Evolutionary conservation across 1,139 yeast genomes (phyloP).

Genomic region (Pichia sp.): DNA sequence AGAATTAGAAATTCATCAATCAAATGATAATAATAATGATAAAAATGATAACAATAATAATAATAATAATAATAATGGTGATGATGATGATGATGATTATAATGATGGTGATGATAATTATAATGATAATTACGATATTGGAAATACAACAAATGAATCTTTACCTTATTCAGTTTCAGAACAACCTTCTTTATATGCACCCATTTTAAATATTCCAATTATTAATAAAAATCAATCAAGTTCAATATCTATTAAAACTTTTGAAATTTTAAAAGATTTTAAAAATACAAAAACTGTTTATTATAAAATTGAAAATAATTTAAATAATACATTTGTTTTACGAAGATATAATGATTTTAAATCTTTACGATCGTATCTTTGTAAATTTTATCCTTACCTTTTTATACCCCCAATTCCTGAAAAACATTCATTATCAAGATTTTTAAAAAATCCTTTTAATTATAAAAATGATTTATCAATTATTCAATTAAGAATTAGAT

Average conservation of each 20-base stretch:
- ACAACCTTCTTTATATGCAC: neutral
- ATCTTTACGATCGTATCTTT: constrained; percentile 41
- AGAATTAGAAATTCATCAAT: no score
- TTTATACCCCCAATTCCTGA: constrained; percentile 55
- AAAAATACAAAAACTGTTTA: constrained; percentile 25
- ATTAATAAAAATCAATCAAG: no score
- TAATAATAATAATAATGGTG: neutral
- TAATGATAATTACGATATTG: neutral
- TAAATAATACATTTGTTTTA: constrained; percentile 14
- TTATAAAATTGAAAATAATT: constrained; percentile 22
- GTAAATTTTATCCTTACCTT: constrained; percentile 43
- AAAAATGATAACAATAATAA: neutral
- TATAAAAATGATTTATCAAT: constrained; percentile 27
- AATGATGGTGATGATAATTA: neutral
- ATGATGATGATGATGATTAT: neutral
- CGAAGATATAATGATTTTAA: constrained; percentile 52
- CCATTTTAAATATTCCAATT: constrained; percentile 2
- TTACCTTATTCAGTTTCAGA: neutral
- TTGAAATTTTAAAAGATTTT: constrained; percentile 21
- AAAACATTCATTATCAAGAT: constrained; percentile 41
- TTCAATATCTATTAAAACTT: constrained; percentile 6
- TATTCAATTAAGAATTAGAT: constrained; percentile 26
- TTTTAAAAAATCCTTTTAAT: constrained; percentile 27
- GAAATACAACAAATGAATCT: neutral
- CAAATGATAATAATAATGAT: neutral